A percentile compares a stretch with the other conserved stretches of the same genome.
phyloP scores from a whole-genome alignment of 306 rosid species.

The Corylus americana region DNA sequence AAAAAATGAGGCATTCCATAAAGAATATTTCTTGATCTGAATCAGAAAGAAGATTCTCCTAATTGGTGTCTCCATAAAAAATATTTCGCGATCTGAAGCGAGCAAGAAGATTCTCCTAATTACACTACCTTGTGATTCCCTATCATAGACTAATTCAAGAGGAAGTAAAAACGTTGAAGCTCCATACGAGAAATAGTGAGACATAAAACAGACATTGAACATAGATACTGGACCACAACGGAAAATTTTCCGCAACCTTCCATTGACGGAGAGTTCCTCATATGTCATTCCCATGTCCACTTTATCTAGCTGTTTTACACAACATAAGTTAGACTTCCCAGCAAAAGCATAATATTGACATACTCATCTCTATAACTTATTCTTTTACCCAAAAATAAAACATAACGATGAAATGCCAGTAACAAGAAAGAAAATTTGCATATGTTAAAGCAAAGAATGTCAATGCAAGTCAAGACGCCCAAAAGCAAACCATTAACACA shows the following conservation, averaged over 20 bases:
- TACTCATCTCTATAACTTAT: constrained; percentile 12
- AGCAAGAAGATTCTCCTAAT: no score
- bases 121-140: neutral
- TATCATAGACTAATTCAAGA: neutral
- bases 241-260: constrained; percentile 86
- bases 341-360: constrained; percentile 22
- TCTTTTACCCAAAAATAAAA: constrained; percentile 8
- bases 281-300: constrained; percentile 99
- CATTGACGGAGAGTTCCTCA: constrained; percentile 88
- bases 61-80: neutral
- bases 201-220: constrained; percentile 64
- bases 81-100: no score
- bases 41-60: neutral
- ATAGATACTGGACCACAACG: constrained; percentile 92
- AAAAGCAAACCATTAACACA: neutral
- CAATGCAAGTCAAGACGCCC: neutral
- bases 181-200: constrained; percentile 19
- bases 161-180: constrained; percentile 6
- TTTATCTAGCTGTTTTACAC: constrained; percentile 72
- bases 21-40: neutral
- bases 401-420: no score
- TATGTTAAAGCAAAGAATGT: neutral
- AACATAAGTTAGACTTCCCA: constrained; percentile 2
- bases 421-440: constrained; percentile 3
- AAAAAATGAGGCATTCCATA: neutral